Conservation (phyloP, 2,329 filamentous ascomycete species). For the Apiospora koreana region DNA sequence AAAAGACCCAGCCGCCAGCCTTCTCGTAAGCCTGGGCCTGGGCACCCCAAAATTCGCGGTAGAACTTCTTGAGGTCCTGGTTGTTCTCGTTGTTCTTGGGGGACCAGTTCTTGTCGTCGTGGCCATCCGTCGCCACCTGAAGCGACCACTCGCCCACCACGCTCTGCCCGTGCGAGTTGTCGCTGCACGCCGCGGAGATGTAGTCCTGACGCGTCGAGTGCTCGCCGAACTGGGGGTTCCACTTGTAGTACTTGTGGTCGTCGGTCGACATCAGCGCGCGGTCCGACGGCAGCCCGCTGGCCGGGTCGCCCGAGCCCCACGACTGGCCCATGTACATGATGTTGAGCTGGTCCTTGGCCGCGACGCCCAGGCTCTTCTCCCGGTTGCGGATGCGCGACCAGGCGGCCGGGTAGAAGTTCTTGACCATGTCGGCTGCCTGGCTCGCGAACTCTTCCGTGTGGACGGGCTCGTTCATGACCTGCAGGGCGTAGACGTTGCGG, state of each 20-base stretch:
- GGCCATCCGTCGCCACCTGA: constrained; percentile 38
- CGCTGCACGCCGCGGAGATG: constrained; percentile 45
- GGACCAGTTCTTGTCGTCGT: constrained; percentile 45
- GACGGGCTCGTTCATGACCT: constrained; percentile 53
- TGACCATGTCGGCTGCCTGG: constrained; percentile 35
- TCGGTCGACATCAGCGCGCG: constrained; percentile 35
- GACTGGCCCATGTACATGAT: constrained; percentile 40
- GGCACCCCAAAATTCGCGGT: constrained; percentile 57
- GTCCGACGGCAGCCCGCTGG: constrained; percentile 35
- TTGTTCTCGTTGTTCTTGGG: constrained; percentile 40
- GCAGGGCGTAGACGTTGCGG: constrained; percentile 51
- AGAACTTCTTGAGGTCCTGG: constrained; percentile 47
- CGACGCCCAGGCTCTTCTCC: constrained; percentile 41
- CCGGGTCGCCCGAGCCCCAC: constrained; percentile 54
- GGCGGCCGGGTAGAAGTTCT: constrained; percentile 48
- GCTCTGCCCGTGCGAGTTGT: constrained; percentile 43
- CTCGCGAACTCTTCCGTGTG: constrained; percentile 25
- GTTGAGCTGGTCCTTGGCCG: constrained; percentile 42
- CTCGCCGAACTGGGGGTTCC: constrained; percentile 35
- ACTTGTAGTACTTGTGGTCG: constrained; percentile 40
- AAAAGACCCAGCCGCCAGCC: constrained; percentile 57
- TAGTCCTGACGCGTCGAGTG: constrained; percentile 43
- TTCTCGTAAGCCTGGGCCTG: constrained; percentile 58
- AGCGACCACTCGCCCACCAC: constrained; percentile 63
- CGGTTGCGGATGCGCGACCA: constrained; percentile 43